Evolutionary conservation across 345 rosid species (phyloP).

Genomic region (Eucalyptus sp.): DNA sequence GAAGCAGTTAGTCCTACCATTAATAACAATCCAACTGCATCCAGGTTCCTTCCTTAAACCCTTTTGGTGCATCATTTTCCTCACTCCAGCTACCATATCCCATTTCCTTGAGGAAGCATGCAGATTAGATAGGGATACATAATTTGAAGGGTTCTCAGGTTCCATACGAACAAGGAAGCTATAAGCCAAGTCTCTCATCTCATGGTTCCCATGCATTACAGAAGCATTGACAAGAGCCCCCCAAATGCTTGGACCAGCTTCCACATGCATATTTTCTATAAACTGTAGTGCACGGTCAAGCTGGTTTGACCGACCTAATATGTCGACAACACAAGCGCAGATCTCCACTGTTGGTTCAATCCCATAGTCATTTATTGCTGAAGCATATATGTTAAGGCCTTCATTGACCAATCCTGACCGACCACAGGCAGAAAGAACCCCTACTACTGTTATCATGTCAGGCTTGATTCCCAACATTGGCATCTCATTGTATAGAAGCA

Average conservation of each 20-base stretch:
- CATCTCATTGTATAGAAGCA: slow-evolving; percentile 36
- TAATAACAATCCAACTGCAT: slow-evolving; percentile 57
- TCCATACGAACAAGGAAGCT: slow-evolving; percentile 39
- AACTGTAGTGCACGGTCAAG: slow-evolving; percentile 39
- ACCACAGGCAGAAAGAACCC: slow-evolving; percentile 56
- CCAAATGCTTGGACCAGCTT: slow-evolving; percentile 60
- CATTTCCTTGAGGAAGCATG: slow-evolving; percentile 51
- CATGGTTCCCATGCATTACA: slow-evolving; percentile 39
- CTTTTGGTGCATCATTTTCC: slow-evolving; percentile 42
- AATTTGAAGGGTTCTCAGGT: slow-evolving; percentile 57
- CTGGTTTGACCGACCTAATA: slow-evolving; percentile 50
- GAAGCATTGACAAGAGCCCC: slow-evolving; percentile 61
- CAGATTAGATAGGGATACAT: slow-evolving; percentile 43
- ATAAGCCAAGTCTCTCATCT: slow-evolving; percentile 53
- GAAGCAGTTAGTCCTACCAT: slow-evolving; percentile 35
- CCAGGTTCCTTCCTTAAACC: slow-evolving; percentile 60
- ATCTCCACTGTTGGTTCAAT: slow-evolving; percentile 44
- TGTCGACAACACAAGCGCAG: slow-evolving; percentile 58
- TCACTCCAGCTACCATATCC: slow-evolving; percentile 50
- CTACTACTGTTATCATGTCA: slow-evolving; percentile 38
- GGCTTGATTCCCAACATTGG: slow-evolving; percentile 31
- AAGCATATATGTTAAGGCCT: slow-evolving; percentile 33
- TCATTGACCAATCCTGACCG: slow-evolving; percentile 40
- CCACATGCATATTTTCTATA: slow-evolving; percentile 39
- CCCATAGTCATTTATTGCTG: slow-evolving; percentile 18